Base-by-base conservation (phyloP, 129 eudicot genomes). In the Artemisia tridentata region DNA sequence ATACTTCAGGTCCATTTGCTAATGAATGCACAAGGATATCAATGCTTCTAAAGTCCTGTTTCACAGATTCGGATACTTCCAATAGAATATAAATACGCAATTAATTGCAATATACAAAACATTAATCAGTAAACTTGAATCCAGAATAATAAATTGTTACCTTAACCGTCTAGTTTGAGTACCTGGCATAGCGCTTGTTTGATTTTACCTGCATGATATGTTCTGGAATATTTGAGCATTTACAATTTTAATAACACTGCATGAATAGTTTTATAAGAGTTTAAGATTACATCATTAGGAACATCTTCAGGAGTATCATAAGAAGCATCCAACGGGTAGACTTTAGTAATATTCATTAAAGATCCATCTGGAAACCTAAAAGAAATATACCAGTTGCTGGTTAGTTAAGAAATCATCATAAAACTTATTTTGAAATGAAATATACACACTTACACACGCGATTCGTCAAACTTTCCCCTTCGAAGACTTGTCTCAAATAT, bases 291-390 rank as follows among this genome's bases (percentile, higher is more conserved):
- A 72, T 85, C 90, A 78, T 85, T 81, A 45, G 86, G 88, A 65
- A 88, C 91, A 85, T 88, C 96, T 67, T 85, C 91, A 15, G 80
- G 86, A 59, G 65, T 75, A 76, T 88, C 96, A 74, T 27, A 88
- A 71, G 85, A 79, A 49, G 96, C 96, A 83, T 88, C 91, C n/a
- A n/a, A n/a, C n/a, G n/a, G n/a, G n/a, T n/a, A n/a, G n/a, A n/a
- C n/a, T n/a, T n/a, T n/a, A n/a, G 82, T 54, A 17, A 88, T 88
- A 67, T 88, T 81, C 96, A 88, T 88, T 52, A 88, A 62, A 59
- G 91, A 78, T 84, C 95, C 97, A 70, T 91, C 95, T 54, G 97
- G 97, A 82, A 91, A 78, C 78, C 97, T 91, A 80, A 72, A 65
- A 62, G 15, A 69, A 20, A 60, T 64, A 71, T 11, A 11, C 13